phyloP scores from a whole-genome alignment of 768 basidiomycete genomes.

The Trametes sanguinea region DNA sequence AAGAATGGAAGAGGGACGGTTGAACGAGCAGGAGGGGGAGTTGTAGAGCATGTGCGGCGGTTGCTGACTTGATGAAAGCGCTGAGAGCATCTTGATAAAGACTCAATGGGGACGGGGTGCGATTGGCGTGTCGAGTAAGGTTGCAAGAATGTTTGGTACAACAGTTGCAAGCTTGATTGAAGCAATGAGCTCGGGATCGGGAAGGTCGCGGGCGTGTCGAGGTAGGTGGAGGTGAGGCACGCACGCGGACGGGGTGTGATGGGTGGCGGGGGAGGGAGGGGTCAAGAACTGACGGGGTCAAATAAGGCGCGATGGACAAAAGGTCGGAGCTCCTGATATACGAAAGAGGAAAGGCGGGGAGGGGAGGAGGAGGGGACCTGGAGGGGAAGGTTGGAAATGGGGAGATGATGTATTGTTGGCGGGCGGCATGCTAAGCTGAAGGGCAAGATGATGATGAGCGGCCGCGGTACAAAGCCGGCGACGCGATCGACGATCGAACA shows the following conservation, averaged over 20 bases:
- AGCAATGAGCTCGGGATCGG: conserved; percentile 3
- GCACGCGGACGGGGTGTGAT: conserved; percentile 6
- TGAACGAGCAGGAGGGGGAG: conserved; percentile 12
- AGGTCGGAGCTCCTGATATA: conserved; percentile 21
- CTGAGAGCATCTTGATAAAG: conserved; percentile 17
- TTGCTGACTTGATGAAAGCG: conserved; percentile 13
- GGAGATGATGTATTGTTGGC: conserved; percentile 26
- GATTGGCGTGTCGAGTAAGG: conserved; percentile 1
- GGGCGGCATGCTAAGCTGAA: conserved; percentile 17
- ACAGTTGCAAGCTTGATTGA: conserved; percentile 5
- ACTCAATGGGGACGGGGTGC: neutral
- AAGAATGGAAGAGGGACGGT: conserved; percentile 12
- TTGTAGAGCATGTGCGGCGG: conserved; percentile 9
- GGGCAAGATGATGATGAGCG: conserved; percentile 18
- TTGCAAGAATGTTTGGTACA: conserved; percentile 8
- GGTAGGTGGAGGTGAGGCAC: conserved; percentile 1
- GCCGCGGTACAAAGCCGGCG: conserved; percentile 13
- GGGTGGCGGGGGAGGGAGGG: conserved; percentile 5
- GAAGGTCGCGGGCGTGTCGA: conserved; percentile 5
- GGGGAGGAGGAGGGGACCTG: conserved; percentile 8
- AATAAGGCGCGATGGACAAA: conserved; percentile 16
- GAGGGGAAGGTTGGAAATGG: conserved; percentile 21
- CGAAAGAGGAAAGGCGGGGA: conserved; percentile 18
- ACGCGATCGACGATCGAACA: conserved; percentile 25
- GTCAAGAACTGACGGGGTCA: conserved; percentile 12